These are phyloP conservation scores for Oenanthe javanica DNA, from an alignment of 140 eudicot genomes.

Conservation along the genomic window DNA sequence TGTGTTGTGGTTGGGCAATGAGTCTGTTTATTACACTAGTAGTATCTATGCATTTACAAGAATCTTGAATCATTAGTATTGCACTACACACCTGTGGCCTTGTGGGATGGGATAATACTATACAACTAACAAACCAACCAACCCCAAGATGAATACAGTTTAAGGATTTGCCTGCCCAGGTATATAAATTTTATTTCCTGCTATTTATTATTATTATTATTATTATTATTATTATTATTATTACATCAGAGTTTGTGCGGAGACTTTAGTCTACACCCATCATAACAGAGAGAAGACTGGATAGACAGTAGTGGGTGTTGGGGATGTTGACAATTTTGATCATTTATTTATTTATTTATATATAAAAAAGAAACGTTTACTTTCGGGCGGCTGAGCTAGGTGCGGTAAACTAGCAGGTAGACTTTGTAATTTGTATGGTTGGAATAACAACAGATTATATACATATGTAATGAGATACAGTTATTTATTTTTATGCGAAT, in stretches of 20 bases:
- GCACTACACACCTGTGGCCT: no score
- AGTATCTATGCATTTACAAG: background rate
- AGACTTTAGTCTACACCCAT: constrained; percentile 19
- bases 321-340: constrained; percentile 22
- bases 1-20: background rate
- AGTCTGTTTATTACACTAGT: background rate
- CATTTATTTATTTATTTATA: background rate
- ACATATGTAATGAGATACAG: no score
- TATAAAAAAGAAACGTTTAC: constrained; percentile 12
- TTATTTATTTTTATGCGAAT: no score
- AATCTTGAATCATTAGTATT: constrained; percentile 19
- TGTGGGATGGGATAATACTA: background rate
- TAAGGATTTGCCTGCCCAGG: constrained; percentile 13
- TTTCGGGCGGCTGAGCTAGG: constrained; percentile 15
- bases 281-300: background rate
- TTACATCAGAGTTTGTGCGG: constrained; percentile 17
- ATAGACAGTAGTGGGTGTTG: constrained; percentile 15
- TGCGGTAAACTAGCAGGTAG: constrained; percentile 1
- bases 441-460: no score
- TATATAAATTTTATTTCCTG: constrained; percentile 13
- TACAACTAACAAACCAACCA: background rate
- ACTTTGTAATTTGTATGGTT: background rate
- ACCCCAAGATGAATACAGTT: constrained; percentile 26
- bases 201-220: background rate
- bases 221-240: no score